Evolutionary conservation across 2,329 filamentous ascomycete genomes (phyloP).

Genomic region (Dothistroma pini): DNA sequence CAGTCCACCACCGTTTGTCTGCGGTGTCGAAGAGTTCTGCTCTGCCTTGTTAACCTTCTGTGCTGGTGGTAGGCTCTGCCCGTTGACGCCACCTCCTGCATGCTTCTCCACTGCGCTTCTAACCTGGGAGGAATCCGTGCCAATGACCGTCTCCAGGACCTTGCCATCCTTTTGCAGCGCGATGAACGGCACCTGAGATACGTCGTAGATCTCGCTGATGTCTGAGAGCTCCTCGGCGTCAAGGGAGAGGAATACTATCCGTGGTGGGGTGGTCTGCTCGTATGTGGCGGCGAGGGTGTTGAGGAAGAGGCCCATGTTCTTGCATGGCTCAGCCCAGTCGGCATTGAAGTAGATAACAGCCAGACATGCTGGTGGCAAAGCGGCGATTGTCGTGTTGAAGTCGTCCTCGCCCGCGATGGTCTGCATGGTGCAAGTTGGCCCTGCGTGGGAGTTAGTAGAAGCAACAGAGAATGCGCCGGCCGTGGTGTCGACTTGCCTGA

Average conservation of each 20-base stretch:
- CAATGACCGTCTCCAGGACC: slow-evolving; percentile 80
- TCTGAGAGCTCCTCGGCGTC: slow-evolving; percentile 94
- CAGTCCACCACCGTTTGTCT: slow-evolving; percentile 32
- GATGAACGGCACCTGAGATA: slow-evolving; percentile 89
- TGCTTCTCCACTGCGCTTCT: slow-evolving; percentile 81
- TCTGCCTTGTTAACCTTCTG: slow-evolving; percentile 35
- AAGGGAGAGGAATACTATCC: slow-evolving; percentile 81
- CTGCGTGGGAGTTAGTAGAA: slow-evolving; percentile 7
- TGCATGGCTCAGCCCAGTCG: slow-evolving; percentile 93
- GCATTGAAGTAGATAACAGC: slow-evolving; percentile 92
- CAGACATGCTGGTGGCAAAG: slow-evolving; percentile 66
- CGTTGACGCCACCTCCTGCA: slow-evolving; percentile 47
- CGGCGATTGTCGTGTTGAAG: slow-evolving; percentile 66
- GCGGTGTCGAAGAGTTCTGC: slow-evolving; percentile 17
- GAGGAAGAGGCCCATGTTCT: slow-evolving; percentile 87
- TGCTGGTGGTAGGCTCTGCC: slow-evolving; percentile 40
- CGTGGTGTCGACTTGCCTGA: not conserved
- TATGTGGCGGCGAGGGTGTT: slow-evolving; percentile 83
- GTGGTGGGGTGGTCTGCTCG: slow-evolving; percentile 60
- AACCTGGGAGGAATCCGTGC: slow-evolving; percentile 83
- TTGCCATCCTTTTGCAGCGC: slow-evolving; percentile 73
- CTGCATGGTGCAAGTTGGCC: slow-evolving; percentile 53
- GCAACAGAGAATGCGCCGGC: not conserved
- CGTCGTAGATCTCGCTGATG: slow-evolving; percentile 86
- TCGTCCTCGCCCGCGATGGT: slow-evolving; percentile 71